A percentile compares a stretch with the other conserved stretches of the same genome.
Evolutionary conservation across 345 rosid genomes (phyloP).

Genomic region (Atalantia buxifolia): DNA sequence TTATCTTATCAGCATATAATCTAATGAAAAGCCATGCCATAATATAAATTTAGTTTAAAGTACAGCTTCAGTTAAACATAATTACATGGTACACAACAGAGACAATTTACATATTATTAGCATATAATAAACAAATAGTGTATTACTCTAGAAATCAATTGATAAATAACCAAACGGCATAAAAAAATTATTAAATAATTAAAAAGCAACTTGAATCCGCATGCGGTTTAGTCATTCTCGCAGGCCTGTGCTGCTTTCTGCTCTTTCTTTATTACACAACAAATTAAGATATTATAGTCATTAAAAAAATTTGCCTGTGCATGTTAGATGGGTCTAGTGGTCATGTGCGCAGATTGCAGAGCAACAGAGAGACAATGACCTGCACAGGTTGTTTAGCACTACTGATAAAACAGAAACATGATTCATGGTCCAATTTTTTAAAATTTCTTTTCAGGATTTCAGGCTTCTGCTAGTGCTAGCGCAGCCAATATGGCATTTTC

Average conservation of each 20-base stretch:
- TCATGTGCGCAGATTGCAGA: conserved; percentile 25
- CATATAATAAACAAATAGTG: too few relatives aligned
- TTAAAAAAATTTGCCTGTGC: neutral
- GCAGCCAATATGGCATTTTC: neutral
- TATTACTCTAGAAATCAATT: too few relatives aligned
- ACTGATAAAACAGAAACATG: neutral
- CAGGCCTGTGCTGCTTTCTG: neutral
- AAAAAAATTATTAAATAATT: too few relatives aligned
- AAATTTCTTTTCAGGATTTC: neutral
- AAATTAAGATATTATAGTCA: neutral
- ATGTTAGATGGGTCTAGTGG: conserved; percentile 9
- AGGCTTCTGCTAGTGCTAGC: neutral
- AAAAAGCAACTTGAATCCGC: neutral
- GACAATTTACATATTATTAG: too few relatives aligned
- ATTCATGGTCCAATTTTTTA: neutral
- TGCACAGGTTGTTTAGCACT: conserved; percentile 1
- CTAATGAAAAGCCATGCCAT: too few relatives aligned
- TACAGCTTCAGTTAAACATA: too few relatives aligned
- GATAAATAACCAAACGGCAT: too few relatives aligned
- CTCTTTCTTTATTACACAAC: neutral
- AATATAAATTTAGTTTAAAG: too few relatives aligned
- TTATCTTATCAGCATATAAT: too few relatives aligned
- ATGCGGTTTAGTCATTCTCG: neutral
- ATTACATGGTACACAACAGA: too few relatives aligned
- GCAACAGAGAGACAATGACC: conserved; percentile 15